Percentiles rank a stretch among this genome's conserved stretches.
phyloP scores from a whole-genome alignment of 2,329 filamentous ascomycete species.

The Cyphellophora attinorum region DNA sequence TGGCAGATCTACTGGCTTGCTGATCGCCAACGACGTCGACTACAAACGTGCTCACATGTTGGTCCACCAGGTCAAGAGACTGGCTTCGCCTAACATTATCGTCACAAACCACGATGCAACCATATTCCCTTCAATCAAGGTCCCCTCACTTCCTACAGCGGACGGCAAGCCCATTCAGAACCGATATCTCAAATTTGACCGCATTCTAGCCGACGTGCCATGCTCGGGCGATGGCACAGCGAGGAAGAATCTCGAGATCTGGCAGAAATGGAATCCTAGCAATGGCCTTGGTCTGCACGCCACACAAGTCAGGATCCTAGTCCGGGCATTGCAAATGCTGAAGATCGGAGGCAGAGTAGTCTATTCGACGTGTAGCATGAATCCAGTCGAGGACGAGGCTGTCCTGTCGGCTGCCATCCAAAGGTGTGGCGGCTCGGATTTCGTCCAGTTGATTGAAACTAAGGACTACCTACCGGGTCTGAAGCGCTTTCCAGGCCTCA shows the following conservation, averaged over 20 bases:
- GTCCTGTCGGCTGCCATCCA: slow-evolving; percentile 82
- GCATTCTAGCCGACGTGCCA: slow-evolving; percentile 90
- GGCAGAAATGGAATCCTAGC: slow-evolving; percentile 87
- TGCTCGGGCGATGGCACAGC: slow-evolving; percentile 93
- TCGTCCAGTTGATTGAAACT: slow-evolving; percentile 78
- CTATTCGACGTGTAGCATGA: slow-evolving; percentile 98
- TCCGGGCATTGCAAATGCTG: slow-evolving; percentile 87
- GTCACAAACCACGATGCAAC: slow-evolving; percentile 98
- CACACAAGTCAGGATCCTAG: slow-evolving; percentile 81
- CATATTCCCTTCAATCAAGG: slow-evolving; percentile 82
- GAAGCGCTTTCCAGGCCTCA: slow-evolving; percentile 67
- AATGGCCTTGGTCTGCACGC: slow-evolving; percentile 79
- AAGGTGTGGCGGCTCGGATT: slow-evolving; percentile 71
- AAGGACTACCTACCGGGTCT: slow-evolving; percentile 66
- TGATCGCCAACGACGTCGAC: slow-evolving; percentile 93
- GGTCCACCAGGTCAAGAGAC: slow-evolving; percentile 92
- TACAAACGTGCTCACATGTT: slow-evolving; percentile 96
- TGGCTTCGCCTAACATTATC: slow-evolving; percentile 91
- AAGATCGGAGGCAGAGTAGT: slow-evolving; percentile 91
- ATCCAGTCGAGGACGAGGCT: slow-evolving; percentile 93
- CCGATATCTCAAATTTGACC: slow-evolving; percentile 88
- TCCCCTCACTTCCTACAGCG: slow-evolving; percentile 50
- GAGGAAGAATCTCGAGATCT: slow-evolving; percentile 86
- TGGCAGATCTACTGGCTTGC: slow-evolving; percentile 78
- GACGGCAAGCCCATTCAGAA: slow-evolving; percentile 46